A percentile compares a stretch with the other conserved stretches of the same genome.
Evolutionary conservation across 441 rosid species (phyloP).

Genomic region (Breynia disticha): DNA sequence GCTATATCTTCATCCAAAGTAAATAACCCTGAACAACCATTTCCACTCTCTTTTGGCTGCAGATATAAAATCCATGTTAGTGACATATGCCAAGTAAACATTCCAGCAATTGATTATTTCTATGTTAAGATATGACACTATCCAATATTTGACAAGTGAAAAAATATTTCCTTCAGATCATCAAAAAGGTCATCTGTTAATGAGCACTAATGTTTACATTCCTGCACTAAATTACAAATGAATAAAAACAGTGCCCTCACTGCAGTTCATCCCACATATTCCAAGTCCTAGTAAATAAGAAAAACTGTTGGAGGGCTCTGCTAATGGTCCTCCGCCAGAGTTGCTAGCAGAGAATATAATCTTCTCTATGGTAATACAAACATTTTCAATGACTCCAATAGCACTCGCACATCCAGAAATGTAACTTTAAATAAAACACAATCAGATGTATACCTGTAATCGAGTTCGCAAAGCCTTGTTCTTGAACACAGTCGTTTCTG

Average conservation of each 20-base stretch:
- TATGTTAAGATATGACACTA: too few relatives aligned
- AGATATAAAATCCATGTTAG: conserved; percentile 16
- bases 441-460: conserved; percentile 45
- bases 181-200: too few relatives aligned
- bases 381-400: conserved; percentile 3
- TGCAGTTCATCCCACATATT: too few relatives aligned
- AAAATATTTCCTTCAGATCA: too few relatives aligned
- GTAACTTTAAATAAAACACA: conserved; percentile 9
- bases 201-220: too few relatives aligned
- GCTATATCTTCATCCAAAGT: conserved; percentile 47
- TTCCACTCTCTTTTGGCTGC: conserved; percentile 61
- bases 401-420: conserved; percentile 1
- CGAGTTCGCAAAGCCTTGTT: conserved; percentile 76
- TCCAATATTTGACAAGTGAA: too few relatives aligned
- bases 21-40: conserved; percentile 52
- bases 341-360: neutral
- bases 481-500: conserved; percentile 60
- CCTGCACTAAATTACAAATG: too few relatives aligned
- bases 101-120: too few relatives aligned
- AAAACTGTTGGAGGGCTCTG: too few relatives aligned
- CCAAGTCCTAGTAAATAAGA: too few relatives aligned
- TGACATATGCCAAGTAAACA: neutral
- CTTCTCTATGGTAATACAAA: neutral
- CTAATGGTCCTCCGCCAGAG: neutral
- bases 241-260: too few relatives aligned